These are phyloP conservation scores for Tolypocladium cylindrosporum DNA, from an alignment of 2,329 filamentous ascomycete genomes.

Conservation along the genomic window DNA sequence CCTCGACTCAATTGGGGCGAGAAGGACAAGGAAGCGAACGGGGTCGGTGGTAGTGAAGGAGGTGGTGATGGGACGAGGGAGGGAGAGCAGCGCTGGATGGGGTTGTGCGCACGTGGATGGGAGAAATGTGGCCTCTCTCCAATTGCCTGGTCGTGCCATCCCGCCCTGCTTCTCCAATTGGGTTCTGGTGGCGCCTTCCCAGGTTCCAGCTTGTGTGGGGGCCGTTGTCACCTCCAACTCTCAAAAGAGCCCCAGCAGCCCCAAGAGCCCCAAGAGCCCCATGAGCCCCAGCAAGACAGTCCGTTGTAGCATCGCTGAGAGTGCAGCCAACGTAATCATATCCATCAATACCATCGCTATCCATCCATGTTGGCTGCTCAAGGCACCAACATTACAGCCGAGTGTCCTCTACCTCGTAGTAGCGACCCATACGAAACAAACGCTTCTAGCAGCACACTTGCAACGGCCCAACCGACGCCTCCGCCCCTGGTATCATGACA, in stretches of 20 bases:
- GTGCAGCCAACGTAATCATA: no score
- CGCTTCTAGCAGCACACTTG: no score
- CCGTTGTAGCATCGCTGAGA: no score
- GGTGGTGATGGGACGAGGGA: neutral
- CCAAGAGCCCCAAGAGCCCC: no score
- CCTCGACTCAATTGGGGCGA: neutral
- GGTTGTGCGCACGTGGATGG: neutral
- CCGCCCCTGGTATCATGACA: neutral
- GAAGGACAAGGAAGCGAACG: neutral
- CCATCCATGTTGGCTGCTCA: neutral
- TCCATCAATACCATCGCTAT: no score
- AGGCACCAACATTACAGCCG: neutral
- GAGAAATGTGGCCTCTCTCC: constrained; percentile 1
- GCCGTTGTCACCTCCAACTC: neutral
- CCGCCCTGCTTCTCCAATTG: neutral
- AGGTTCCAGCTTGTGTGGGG: neutral
- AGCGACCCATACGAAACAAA: no score
- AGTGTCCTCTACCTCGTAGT: neutral
- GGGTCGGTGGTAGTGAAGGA: neutral
- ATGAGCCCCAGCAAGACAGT: no score
- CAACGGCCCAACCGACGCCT: neutral
- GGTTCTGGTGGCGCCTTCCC: neutral
- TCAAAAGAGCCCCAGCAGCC: no score
- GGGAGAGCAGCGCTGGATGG: neutral
- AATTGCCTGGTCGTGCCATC: neutral